Percentiles rank a stretch among this genome's conserved stretches.
These are phyloP conservation scores for Nannochloropsis salina DNA, from an alignment of 108 stramenopile genomes.

Conservation along the genomic window DNA sequence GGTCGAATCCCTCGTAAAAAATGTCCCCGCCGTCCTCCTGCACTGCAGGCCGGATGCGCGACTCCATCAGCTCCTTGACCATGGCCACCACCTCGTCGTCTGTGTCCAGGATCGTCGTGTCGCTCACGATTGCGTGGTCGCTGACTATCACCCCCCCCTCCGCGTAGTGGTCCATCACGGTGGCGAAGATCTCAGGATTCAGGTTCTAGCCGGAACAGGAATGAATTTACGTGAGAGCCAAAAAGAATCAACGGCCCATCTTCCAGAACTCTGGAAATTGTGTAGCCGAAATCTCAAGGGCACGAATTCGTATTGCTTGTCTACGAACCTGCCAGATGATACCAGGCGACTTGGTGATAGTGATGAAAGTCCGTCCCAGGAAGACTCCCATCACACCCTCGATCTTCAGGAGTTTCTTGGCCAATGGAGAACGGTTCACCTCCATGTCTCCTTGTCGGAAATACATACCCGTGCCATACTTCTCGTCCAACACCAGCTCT, in stretches of 20 bases:
- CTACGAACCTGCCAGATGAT: not conserved
- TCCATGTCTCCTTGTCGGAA: conserved; percentile 56
- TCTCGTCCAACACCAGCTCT: conserved; percentile 64
- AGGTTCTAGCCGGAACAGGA: conserved; percentile 36
- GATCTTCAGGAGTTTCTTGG: conserved; percentile 65
- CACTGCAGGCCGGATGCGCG: conserved; percentile 91
- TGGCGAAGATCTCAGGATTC: conserved; percentile 72
- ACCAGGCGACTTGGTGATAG: conserved; percentile 73
- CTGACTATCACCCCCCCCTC: conserved; percentile 53
- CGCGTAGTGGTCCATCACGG: conserved; percentile 88
- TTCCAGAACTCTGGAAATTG: too few species aligned
- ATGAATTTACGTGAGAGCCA: too few species aligned
- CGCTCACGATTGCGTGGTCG: conserved; percentile 69
- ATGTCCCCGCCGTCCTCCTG: conserved; percentile 99
- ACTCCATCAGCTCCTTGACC: conserved; percentile 97
- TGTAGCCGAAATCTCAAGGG: too few species aligned
- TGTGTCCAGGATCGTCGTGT: conserved; percentile 87
- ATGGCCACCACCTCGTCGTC: conserved; percentile 94
- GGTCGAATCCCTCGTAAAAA: conserved; percentile 77
- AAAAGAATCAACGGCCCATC: too few species aligned
- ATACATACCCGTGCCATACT: conserved; percentile 61
- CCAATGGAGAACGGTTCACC: conserved; percentile 74
- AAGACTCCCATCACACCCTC: conserved; percentile 89
- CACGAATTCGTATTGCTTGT: too few species aligned
- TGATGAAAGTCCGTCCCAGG: conserved; percentile 83